Evolutionary conservation across 257 asterid species (phyloP).

Genomic region (Ajuga chamaepitys): DNA sequence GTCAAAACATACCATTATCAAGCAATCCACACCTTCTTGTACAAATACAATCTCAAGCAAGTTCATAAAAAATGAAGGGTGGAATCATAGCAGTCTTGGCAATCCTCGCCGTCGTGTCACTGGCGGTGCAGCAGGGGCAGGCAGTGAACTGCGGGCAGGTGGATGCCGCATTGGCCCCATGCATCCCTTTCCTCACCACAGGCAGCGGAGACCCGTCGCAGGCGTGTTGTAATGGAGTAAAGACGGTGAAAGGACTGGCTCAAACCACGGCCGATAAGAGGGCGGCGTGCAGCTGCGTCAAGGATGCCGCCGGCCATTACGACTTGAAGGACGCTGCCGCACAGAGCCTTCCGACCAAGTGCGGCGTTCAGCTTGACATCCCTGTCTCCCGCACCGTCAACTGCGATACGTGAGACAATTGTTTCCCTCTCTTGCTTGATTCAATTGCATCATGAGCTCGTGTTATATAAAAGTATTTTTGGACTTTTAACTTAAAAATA

Average conservation of each 20-base stretch:
- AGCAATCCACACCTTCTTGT: background rate
- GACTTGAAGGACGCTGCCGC: conserved; percentile 35
- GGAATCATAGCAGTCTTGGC: background rate
- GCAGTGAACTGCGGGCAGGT: conserved; percentile 32
- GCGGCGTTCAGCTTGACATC: conserved; percentile 28
- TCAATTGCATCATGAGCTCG: no score
- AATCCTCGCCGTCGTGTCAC: background rate
- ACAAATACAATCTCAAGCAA: background rate
- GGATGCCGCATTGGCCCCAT: conserved; percentile 18
- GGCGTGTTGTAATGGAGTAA: conserved; percentile 34
- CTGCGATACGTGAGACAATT: background rate
- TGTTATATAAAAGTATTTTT: no score
- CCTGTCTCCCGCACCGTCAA: conserved; percentile 36
- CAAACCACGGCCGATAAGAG: conserved; percentile 24
- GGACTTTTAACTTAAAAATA: no score
- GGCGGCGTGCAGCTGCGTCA: conserved; percentile 27
- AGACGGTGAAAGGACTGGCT: conserved; percentile 12
- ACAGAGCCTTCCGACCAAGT: conserved; percentile 25
- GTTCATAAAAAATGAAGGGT: conserved; percentile 18
- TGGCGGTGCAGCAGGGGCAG: conserved; percentile 13
- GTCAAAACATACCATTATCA: background rate
- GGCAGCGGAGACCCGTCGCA: conserved; percentile 5
- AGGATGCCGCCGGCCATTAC: conserved; percentile 24
- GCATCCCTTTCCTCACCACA: conserved; percentile 22
- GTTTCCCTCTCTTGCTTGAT: no score